Percentiles rank a stretch among this genome's conserved stretches.
Evolutionary conservation across 2,329 filamentous ascomycete genomes (phyloP).

Genomic region (Colletotrichum sp.): DNA sequence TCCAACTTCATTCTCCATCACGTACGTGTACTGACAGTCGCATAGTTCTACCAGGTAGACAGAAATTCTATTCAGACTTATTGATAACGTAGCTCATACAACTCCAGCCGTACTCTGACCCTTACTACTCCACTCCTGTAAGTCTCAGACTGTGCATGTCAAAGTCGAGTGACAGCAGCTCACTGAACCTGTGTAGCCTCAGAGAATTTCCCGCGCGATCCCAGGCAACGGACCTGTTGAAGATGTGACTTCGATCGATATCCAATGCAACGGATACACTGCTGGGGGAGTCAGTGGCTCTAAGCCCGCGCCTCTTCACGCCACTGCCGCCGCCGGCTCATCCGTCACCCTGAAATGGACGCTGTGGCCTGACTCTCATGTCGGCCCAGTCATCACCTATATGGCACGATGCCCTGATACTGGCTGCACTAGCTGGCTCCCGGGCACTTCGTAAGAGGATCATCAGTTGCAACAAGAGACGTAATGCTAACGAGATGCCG

Average conservation of each 20-base stretch:
- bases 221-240: conserved; percentile 64
- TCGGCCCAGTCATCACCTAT: conserved; percentile 63
- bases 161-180: background rate
- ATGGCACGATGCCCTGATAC: conserved; percentile 62
- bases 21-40: background rate
- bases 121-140: conserved; percentile 4
- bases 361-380: conserved; percentile 52
- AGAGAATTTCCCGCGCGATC: conserved; percentile 57
- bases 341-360: conserved; percentile 62
- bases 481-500: conserved; percentile 21
- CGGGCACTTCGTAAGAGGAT: conserved; percentile 38
- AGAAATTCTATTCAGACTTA: background rate
- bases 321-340: conserved; percentile 56
- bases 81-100: background rate
- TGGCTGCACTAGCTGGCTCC: conserved; percentile 55
- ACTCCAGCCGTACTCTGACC: conserved; percentile 27
- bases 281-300: conserved; percentile 53
- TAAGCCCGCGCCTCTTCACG: conserved; percentile 58
- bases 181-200: background rate
- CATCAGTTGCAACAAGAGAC: conserved; percentile 9
- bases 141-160: no score
- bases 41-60: conserved; percentile 36
- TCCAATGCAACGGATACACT: conserved; percentile 62
- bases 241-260: conserved; percentile 55
- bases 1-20: background rate